Evolutionary conservation across 768 basidiomycete species (phyloP), one percentile per base, ranked within the genome.

Genomic region (Boletales sp.): DNA sequence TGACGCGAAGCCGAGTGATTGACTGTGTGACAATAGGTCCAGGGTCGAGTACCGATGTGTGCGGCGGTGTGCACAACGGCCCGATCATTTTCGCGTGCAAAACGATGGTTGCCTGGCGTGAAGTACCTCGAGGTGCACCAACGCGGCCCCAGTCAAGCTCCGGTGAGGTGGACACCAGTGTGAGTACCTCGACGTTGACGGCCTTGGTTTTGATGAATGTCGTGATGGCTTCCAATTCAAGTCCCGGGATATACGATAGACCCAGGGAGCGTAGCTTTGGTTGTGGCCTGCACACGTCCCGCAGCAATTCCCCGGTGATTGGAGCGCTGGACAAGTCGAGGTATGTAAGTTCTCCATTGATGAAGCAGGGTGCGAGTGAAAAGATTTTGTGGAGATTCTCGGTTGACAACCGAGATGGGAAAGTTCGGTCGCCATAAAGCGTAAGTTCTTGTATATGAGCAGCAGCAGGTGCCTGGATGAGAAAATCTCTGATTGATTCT

Each of bases 301-400:
- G 55, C 7, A 86, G 67, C 8, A 86, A 68, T 8, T 77, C 73
- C 40, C 72, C 67, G 6, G 85, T 87, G 46, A 97, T 57, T 0
- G 87, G 87, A 6, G 87, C 74, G 54, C 87, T 90, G 13, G 94
- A 96, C 30, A 99, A 68, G 66, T 99, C 95, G 55, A 99, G 79
- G 68, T 94, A 96, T 11, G 83, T 78, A 36, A 99, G 73, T 51
- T 82, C 68, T 9, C 90, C 88, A 43, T 74, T 80, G 11, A 72
- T 66, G 72, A 99, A 89, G 60, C 88, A 91, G 1, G 93, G 93
- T 0, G 93, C 93, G 15, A 67, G 65, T 7, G 77, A 72, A 40
- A 97, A 66, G 39, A 97, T 82, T 19, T 81, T 75, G 15, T 63
- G 55, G 14, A 98, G 74, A 46, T 96, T 84, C 31, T 79, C 76